Conservation (phyloP, 2,329 filamentous ascomycete species). For the Zalaria sp. region DNA sequence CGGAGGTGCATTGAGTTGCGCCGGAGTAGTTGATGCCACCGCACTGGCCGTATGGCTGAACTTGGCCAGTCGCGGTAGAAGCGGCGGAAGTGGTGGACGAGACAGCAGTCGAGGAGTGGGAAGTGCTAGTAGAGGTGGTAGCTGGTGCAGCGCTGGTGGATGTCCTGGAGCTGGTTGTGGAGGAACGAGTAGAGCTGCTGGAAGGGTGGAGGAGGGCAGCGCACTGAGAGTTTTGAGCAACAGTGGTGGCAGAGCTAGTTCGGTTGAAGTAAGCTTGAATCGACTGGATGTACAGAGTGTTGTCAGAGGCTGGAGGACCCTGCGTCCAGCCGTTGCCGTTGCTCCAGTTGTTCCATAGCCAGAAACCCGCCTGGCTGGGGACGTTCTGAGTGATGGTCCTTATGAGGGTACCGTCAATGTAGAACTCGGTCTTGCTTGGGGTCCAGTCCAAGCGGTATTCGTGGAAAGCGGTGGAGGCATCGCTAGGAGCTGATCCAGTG, state of each 20-base stretch:
- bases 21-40: not conserved
- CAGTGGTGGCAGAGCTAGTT: not conserved
- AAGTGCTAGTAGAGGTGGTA: not conserved
- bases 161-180: not conserved
- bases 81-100: not conserved
- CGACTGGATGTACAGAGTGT: constrained; percentile 50
- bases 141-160: too few relatives aligned
- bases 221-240: not conserved
- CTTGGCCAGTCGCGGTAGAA: not conserved
- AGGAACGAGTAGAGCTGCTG: not conserved
- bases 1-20: not conserved
- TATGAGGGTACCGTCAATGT: constrained; percentile 47
- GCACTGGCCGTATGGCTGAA: not conserved
- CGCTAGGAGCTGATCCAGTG: constrained; percentile 45
- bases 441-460: constrained; percentile 71
- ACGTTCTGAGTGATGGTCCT: constrained; percentile 33
- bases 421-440: constrained; percentile 49
- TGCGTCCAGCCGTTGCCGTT: constrained; percentile 56
- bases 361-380: constrained; percentile 46
- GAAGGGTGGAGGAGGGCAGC: not conserved
- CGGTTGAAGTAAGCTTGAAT: constrained; percentile 49
- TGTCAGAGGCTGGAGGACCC: constrained; percentile 51
- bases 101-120: not conserved
- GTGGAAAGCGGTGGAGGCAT: constrained; percentile 55
- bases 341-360: constrained; percentile 64